Evolutionary conservation across 305 asterid species (phyloP), one percentile per base, ranked within the genome.

Genomic region (Ilex paraguariensis): DNA sequence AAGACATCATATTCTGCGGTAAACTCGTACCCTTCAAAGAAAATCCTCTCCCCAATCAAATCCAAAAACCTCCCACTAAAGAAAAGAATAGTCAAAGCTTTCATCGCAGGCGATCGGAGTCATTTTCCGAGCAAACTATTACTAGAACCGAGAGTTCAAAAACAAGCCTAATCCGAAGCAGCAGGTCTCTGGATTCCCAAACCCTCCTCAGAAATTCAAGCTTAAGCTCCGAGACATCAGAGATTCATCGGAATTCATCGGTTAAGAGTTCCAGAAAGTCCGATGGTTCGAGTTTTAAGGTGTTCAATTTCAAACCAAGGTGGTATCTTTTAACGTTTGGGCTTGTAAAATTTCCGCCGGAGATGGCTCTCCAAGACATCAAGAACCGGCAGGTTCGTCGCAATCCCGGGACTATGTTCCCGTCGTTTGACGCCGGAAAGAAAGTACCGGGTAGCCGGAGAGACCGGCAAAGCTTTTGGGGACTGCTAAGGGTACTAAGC

Each of bases 1-100:
- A 87, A 60, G 95, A 84, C 76, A 82, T 87, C 13, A 84, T 87
- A 13, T 71, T 68, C 63, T 56, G 88, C 62, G 95, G 95, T 39
- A 79, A 74, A 74, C 85, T 87, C 74, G 60, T 79, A 0, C 81
- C 90, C 11, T 78, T 60, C 68, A 73, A 70, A 13, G 66, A 66
- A 15, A 60, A 40, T 39, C 64, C 64, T 7, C 66, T 15, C 14
- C 30, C 64, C 50, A 61, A 77, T 54, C 61, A 9, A 11, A 15
- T 16, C 59, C 73, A 56, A 67, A 75, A 76, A 53, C 64, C 73
- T 32, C 75, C 54, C 10, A 66, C 79, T 0, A 65, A 63, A n/a
- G 63, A 66, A 0, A 59, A 61, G 12, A 30, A 14, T 31, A 45
- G 31, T 4, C 21, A 63, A 60, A 49, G 57, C 51, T 68, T 65